Conservation (phyloP, 495 filamentous ascomycete genomes). For the Daldinia loculata region DNA sequence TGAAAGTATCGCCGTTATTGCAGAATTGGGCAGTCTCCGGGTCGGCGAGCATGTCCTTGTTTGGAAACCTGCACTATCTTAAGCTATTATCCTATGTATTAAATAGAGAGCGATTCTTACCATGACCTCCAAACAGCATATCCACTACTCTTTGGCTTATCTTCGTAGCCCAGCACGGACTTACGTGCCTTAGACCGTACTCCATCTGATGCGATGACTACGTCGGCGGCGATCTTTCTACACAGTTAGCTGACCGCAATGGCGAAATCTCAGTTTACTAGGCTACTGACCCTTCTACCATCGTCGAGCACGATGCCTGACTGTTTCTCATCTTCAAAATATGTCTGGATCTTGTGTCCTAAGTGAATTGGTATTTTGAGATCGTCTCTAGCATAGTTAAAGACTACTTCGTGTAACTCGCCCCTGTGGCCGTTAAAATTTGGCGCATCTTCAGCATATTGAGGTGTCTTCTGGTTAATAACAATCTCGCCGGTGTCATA, state of each 20-base stretch:
- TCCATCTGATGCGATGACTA: slow-evolving; percentile 69
- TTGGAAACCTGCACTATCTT: slow-evolving; percentile 57
- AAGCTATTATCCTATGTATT: slow-evolving; percentile 2
- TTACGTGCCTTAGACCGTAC: slow-evolving; percentile 67
- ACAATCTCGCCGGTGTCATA: slow-evolving; percentile 69
- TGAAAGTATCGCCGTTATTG: slow-evolving; percentile 69
- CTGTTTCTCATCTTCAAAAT: slow-evolving; percentile 63
- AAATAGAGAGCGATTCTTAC: slow-evolving; percentile 37
- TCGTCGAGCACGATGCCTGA: slow-evolving; percentile 64
- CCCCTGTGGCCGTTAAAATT: slow-evolving; percentile 69
- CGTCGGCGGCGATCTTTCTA: slow-evolving; percentile 54
- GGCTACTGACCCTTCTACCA: slow-evolving; percentile 53
- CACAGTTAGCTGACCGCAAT: slow-evolving; percentile 10
- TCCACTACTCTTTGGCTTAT: slow-evolving; percentile 66
- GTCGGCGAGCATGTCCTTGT: slow-evolving; percentile 67
- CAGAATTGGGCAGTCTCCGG: slow-evolving; percentile 67
- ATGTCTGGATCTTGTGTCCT: slow-evolving; percentile 59
- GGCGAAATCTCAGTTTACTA: not conserved
- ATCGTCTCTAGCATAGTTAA: slow-evolving; percentile 64
- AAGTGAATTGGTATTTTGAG: slow-evolving; percentile 65
- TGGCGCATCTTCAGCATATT: slow-evolving; percentile 58
- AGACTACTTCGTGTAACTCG: slow-evolving; percentile 66
- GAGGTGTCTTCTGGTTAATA: slow-evolving; percentile 60
- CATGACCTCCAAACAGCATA: slow-evolving; percentile 70
- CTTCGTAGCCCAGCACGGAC: slow-evolving; percentile 66